Evolutionary conservation across 192 early-diverging fungal genomes (phyloP).

Genomic region (Rhizoclosmatium sp.): DNA sequence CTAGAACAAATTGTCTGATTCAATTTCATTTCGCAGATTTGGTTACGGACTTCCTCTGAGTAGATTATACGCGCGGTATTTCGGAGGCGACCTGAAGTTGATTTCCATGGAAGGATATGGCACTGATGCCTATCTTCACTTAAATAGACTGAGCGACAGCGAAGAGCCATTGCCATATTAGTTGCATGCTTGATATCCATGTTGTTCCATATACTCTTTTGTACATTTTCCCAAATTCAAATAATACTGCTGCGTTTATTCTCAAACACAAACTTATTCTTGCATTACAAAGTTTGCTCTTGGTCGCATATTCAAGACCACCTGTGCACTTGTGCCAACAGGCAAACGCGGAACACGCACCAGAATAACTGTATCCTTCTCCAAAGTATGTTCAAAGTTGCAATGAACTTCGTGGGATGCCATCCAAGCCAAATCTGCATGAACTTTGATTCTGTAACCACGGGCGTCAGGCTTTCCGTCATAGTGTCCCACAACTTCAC

Average conservation of each 20-base stretch:
- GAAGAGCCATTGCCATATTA: constrained; percentile 74
- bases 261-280: too few relatives aligned
- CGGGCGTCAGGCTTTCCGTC: background rate
- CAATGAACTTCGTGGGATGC: background rate
- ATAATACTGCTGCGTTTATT: too few relatives aligned
- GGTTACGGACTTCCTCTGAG: constrained; percentile 96
- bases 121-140: constrained; percentile 95
- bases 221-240: too few relatives aligned
- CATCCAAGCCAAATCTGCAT: background rate
- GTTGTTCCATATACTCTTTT: too few relatives aligned
- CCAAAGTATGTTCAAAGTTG: background rate
- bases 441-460: background rate
- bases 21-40: constrained; percentile 53
- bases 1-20: background rate
- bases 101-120: constrained; percentile 94
- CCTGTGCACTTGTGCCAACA: background rate
- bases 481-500: constrained; percentile 1
- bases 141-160: constrained; percentile 87
- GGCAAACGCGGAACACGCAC: background rate
- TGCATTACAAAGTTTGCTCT: background rate
- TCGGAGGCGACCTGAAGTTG: constrained; percentile 93
- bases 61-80: constrained; percentile 91
- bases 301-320: background rate
- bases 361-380: background rate
- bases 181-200: background rate